These are phyloP conservation scores for Suhomyces xylopsoci DNA, from an alignment of 805 yeast species.

Conservation along the genomic window DNA sequence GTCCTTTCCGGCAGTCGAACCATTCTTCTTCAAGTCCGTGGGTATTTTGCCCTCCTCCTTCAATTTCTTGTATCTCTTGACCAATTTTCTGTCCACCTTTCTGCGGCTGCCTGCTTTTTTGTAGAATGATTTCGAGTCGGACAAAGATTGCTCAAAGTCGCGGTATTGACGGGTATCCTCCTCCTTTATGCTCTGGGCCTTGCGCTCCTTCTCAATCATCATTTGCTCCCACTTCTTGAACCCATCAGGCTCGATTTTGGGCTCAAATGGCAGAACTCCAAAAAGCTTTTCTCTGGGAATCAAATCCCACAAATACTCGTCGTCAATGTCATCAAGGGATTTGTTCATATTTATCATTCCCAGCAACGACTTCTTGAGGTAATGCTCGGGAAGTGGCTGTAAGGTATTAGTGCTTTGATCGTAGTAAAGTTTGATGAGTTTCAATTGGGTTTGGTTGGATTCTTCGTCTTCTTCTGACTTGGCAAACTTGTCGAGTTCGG, in stretches of 20 bases:
- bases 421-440: constrained; percentile 23
- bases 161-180: constrained; percentile 20
- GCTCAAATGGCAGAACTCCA: constrained; percentile 36
- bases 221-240: constrained; percentile 37
- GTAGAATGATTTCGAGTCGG: constrained; percentile 24
- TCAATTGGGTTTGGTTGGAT: constrained; percentile 19
- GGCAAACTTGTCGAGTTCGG: constrained; percentile 22
- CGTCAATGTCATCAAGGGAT: constrained; percentile 32
- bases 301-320: constrained; percentile 39
- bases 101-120: constrained; percentile 25
- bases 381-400: constrained; percentile 34
- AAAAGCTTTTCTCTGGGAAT: constrained; percentile 33
- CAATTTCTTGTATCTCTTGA: constrained; percentile 30
- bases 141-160: constrained; percentile 17
- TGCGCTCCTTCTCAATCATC: constrained; percentile 19
- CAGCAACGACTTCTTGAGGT: constrained; percentile 36
- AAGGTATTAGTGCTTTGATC: constrained; percentile 25
- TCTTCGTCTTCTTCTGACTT: constrained; percentile 22
- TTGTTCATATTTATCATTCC: constrained; percentile 39
- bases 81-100: constrained; percentile 34
- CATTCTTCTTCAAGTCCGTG: constrained; percentile 5
- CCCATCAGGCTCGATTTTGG: constrained; percentile 18
- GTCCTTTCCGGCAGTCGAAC: not conserved
- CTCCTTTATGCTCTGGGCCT: constrained; percentile 17
- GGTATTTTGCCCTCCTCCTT: constrained; percentile 27